Base-by-base conservation (phyloP, 805 yeast species). In the Scheffersomyces stipitis region DNA sequence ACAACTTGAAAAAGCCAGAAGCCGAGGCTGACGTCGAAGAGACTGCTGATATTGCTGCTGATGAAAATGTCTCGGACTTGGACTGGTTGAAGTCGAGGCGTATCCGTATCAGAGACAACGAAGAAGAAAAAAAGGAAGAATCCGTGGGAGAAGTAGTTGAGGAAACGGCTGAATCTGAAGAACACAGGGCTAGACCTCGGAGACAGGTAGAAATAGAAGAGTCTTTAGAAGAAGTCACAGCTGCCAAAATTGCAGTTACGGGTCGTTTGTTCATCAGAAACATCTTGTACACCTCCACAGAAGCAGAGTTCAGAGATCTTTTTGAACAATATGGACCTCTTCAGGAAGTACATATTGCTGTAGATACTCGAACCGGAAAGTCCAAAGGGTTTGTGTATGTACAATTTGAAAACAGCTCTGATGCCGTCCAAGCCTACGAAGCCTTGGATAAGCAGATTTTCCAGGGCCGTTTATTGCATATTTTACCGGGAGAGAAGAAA, bases 341-440 rank as follows among this genome's bases (percentile, higher is more conserved):
- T 26, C 86, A 81, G 46, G 98, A 93, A 63, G 96, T 88, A 1
- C 99, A 93, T 60, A 71, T 93, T 50, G 96, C 99, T 1, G 60
- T 89, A 26, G 98, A 91, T 55, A 83, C 95, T 3, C 78, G 93
- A 64, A 86, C 95, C 0, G 95, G 95, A 8, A 77, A 80, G 49
- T 83, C 96, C 1, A 93, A 93, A 62, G 99, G 99, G 0, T 87
- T 88, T 60, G 96, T 93, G 0, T 90, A 90, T 53, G 73, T 89
- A 9, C 80, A 82, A 55, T 93, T 84, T 54, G 64, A 60, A n/a
- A 69, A 77, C 43, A 71, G 83, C 7, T 74, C 75, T 7, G 82
- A 83, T 54, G 99, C 99, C 0, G 78, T 83, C 1, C 56, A 64
- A 18, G 98, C 98, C 0, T 90, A 71, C 56, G 60, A 73, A 24